Base-by-base conservation (phyloP, 2,329 filamentous ascomycete species). In the Phyllosticta citribraziliensis region DNA sequence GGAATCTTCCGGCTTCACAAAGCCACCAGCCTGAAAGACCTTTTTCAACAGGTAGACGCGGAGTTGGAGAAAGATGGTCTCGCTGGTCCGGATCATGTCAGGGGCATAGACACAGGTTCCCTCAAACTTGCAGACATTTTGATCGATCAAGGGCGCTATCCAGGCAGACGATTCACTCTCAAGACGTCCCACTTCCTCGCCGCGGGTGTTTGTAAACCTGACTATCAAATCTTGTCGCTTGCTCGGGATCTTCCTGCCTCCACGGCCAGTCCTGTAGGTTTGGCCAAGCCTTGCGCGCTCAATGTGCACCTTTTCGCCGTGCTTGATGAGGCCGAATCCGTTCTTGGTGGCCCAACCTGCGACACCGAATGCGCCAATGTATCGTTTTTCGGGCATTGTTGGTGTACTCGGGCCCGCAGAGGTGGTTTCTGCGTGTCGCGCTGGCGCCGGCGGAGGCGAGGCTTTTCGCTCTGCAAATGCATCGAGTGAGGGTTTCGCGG, bases 311-410 rank as follows among this genome's bases (percentile, higher is more conserved):
- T 76, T 68, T 65, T 97, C 93, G 17, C 89, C 91, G 68, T 96
- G 88, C 65, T 85, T 88, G 25, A 99, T 70, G 5, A 97, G 71
- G 47, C 84, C 84, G 2, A 76, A 77, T 0, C 93, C 93, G 72
- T 91, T 97, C 67, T 87, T 85, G 3, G 93, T 97, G 5, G 90
- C 87, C 94, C 94, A 99, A 4, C 87, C 94, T 59, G 88, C 90
- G 4, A 89, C 91, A 9, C 94, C 94, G 73, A 97, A 94, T 0
- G 91, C 90, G 19, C 94, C 94, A 63, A 97, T 83, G 68, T 97
- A 99, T 68, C 94, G 78, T 66, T 79, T 80, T 1, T 75, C 68
- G 0, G 86, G 85, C 78, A 80, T 83, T 3, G 68, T 67, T 27
- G 68, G 68, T 17, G 73, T 60, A 9, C 5, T 24, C 17, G 33